Conservation (phyloP, 768 basidiomycete genomes). For the Chalciporus piperatus region DNA sequence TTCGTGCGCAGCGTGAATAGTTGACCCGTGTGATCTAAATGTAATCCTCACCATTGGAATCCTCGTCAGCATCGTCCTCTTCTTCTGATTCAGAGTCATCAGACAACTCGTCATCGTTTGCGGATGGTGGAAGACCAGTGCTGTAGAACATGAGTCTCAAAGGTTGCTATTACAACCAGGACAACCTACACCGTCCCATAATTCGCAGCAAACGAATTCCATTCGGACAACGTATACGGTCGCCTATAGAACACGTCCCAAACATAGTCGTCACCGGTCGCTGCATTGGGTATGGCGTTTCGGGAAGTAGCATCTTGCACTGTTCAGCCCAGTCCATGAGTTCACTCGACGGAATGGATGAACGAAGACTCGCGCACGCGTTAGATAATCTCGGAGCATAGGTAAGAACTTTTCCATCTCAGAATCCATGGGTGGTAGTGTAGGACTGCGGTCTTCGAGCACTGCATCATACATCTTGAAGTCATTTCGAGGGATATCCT, state of each 20-base stretch:
- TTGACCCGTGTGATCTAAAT: not conserved
- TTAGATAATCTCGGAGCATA: conserved; percentile 70
- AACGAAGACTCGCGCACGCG: conserved; percentile 41
- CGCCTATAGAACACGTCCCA: conserved; percentile 84
- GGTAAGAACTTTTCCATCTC: conserved; percentile 80
- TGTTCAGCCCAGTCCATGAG: conserved; percentile 9
- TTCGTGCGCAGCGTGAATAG: not conserved
- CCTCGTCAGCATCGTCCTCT: conserved; percentile 78
- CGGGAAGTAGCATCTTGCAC: conserved; percentile 27
- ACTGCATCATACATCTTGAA: conserved; percentile 77
- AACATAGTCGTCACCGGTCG: conserved; percentile 60
- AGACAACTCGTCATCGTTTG: conserved; percentile 52
- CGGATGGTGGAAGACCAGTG: conserved; percentile 61
- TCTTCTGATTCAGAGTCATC: conserved; percentile 63
- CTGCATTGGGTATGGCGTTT: not conserved
- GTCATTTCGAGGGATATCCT: conserved; percentile 43
- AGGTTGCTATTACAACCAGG: not conserved
- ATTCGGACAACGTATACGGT: conserved; percentile 56
- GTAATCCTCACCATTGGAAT: conserved; percentile 65
- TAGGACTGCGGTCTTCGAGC: conserved; percentile 35
- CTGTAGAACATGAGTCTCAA: conserved; percentile 31
- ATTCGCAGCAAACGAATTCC: conserved; percentile 53
- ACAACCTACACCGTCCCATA: conserved; percentile 61
- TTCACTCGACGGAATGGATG: not conserved
- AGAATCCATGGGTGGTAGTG: conserved; percentile 38